Base-by-base conservation (phyloP, 129 eudicot species). In the Logfia minima region DNA sequence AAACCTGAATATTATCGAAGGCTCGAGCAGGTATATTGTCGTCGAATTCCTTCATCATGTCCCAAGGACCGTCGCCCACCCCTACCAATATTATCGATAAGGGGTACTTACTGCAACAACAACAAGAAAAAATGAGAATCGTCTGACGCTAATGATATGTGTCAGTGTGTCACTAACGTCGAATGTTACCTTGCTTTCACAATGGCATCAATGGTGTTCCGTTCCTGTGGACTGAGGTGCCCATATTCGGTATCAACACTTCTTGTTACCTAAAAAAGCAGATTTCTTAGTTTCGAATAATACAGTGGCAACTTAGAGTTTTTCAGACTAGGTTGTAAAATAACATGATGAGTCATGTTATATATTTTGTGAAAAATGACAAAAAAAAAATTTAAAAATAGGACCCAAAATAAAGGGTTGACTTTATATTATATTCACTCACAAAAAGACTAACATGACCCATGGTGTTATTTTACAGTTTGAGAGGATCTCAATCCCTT, bases 11-110 rank as follows among this genome's bases (percentile, higher is more conserved):
- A 83, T 92, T 92, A 68, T 92, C 97, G 41, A 92, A 92, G 19
- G 86, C 85, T 56, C 96, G 87, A 35, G 92, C 65, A 35, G 97
- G 97, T 13, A 92, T 87, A 79, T 92, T 88, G 75, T 92, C 96
- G 37, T 92, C 97, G 65, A 92, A 92, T 35, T 84, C 86, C 77
- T 71, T 85, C 97, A 87, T 89, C 85, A 82, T 79, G 75, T 89
- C 97, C 97, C 97, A 91, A 4, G 97, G 97, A 35, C 97, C 97
- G 17, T 91, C 92, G 58, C 95, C 96, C 58, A 92, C 95, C 32
- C 97, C 97, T 0, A 92, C 97, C 22, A 92, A 31, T 19, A 92
- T 78, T 34, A 92, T 92, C 13, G 97, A 92, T 72, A 92, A 75
- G 10, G 97, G 95, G 69, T 92, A 85, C 7, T 76, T 77, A 72